Conservation (phyloP, 352 stramenopile genomes). For the Thalassiosira tumida region DNA sequence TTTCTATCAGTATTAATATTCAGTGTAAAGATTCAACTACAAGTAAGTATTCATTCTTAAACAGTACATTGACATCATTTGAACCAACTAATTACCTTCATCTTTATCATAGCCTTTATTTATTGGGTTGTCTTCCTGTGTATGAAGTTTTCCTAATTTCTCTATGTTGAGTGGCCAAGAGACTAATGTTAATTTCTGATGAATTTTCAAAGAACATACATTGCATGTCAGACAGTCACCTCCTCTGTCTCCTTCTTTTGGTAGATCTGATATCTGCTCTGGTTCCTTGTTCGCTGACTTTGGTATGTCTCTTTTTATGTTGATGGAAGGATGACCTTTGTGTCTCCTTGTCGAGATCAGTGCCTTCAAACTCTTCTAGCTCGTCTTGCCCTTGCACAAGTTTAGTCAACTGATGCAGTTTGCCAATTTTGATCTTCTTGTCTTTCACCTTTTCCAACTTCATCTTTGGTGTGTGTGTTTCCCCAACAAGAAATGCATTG, state of each 20-base stretch:
- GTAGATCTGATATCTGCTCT: background rate
- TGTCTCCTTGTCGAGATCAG: background rate
- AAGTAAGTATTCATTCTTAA: constrained; percentile 3
- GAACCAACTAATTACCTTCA: constrained; percentile 1
- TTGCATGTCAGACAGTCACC: background rate
- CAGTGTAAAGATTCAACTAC: background rate
- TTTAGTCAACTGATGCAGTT: background rate
- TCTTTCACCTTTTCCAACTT: background rate
- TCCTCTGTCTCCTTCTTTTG: background rate
- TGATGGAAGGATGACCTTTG: background rate
- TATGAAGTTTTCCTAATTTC: background rate
- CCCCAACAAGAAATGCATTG: background rate
- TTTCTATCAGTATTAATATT: background rate
- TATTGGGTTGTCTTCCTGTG: background rate
- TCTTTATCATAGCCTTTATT: background rate
- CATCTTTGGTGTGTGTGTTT: background rate
- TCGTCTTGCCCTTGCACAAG: background rate
- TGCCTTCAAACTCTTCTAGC: background rate
- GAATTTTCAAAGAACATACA: background rate
- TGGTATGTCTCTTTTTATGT: constrained; percentile 1
- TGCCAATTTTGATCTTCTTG: background rate
- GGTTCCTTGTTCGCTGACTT: background rate
- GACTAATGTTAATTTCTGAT: background rate
- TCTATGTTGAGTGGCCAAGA: background rate
- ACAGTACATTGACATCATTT: background rate